Conservation (phyloP, 2,329 filamentous ascomycete species). For the Chalara sp. region DNA sequence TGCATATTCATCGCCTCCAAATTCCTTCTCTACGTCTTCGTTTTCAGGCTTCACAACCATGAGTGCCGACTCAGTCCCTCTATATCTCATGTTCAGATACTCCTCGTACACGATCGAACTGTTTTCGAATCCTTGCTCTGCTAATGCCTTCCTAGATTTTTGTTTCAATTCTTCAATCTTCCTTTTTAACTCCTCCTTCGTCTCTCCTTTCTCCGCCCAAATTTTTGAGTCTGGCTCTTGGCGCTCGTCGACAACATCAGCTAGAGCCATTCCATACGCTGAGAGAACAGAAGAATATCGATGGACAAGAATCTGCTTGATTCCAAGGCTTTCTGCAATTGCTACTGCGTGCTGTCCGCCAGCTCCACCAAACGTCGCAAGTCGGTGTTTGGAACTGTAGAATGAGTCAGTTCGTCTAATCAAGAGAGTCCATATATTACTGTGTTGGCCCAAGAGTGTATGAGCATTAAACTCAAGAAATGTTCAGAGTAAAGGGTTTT, state of each 20-base stretch:
- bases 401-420: too few species aligned
- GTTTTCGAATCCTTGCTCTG: slow-evolving; percentile 72
- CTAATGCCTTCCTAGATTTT: slow-evolving; percentile 62
- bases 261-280: slow-evolving; percentile 87
- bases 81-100: slow-evolving; percentile 90
- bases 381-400: slow-evolving; percentile 59
- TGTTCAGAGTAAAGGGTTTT: too few species aligned
- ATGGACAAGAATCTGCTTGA: slow-evolving; percentile 79
- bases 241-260: slow-evolving; percentile 86
- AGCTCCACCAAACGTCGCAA: slow-evolving; percentile 88
- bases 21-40: slow-evolving; percentile 53
- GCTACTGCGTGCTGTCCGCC: slow-evolving; percentile 91
- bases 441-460: too few species aligned
- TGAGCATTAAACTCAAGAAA: too few species aligned
- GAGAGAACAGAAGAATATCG: slow-evolving; percentile 84
- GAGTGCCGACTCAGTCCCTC: slow-evolving; percentile 82
- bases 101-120: slow-evolving; percentile 77
- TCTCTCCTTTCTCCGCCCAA: slow-evolving; percentile 52
- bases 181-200: slow-evolving; percentile 54
- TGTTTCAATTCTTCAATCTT: slow-evolving; percentile 76
- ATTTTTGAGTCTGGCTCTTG: slow-evolving; percentile 68
- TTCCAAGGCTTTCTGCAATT: slow-evolving; percentile 77
- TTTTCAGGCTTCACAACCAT: slow-evolving; percentile 75
- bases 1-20: slow-evolving; percentile 65
- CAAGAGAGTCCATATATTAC: too few species aligned